Evolutionary conservation across 441 rosid genomes (phyloP).

Genomic region (Euphorbia corollata): DNA sequence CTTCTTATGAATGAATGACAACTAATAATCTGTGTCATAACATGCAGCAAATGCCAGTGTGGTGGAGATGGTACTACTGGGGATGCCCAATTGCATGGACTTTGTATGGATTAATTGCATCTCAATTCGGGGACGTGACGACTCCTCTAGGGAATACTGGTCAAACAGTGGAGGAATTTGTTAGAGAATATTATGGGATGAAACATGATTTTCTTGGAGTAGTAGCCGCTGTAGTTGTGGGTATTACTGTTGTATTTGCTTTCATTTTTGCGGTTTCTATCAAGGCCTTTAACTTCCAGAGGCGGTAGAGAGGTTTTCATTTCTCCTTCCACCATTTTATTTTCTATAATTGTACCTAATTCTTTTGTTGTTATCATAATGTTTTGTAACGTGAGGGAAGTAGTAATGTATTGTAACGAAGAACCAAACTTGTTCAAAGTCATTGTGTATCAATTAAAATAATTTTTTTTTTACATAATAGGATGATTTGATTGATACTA

Average conservation of each 20-base stretch:
- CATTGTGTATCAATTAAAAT: no score
- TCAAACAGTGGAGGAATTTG: conserved; percentile 22
- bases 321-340: not conserved
- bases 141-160: conserved; percentile 7
- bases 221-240: conserved; percentile 33
- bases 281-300: conserved; percentile 40
- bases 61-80: conserved; percentile 71
- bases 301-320: conserved; percentile 15
- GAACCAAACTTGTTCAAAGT: no score
- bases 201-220: conserved; percentile 42
- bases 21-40: not conserved
- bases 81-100: conserved; percentile 44
- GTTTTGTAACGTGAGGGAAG: no score
- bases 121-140: conserved; percentile 40
- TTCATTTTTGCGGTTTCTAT: conserved; percentile 33
- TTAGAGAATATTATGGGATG: conserved; percentile 31
- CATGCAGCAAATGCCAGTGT: conserved; percentile 39
- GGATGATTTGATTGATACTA: no score
- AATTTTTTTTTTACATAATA: no score
- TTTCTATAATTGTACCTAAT: not conserved
- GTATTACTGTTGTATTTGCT: conserved; percentile 32
- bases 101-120: conserved; percentile 38
- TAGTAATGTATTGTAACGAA: no score
- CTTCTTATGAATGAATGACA: not conserved
- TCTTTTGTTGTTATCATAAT: not conserved